phyloP scores from a whole-genome alignment of 2,329 filamentous ascomycete species.

The Epichloe bromicola region DNA sequence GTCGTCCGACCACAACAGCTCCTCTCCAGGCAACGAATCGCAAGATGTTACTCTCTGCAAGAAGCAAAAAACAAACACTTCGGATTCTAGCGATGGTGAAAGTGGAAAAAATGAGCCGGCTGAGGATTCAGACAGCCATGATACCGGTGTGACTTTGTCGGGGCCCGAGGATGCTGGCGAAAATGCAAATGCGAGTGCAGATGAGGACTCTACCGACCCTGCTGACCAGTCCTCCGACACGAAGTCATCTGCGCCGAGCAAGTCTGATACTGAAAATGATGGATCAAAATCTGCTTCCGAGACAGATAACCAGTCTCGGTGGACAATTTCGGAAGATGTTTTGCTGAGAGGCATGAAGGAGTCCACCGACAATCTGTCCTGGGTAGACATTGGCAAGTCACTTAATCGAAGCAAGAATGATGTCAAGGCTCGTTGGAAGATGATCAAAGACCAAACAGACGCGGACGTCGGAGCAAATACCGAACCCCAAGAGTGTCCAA shows the following conservation, averaged over 20 bases:
- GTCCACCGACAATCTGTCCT: conserved; percentile 13
- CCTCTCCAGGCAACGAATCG: neutral
- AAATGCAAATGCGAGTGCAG: no score
- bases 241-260: no score
- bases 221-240: no score
- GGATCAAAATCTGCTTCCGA: neutral
- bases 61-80: neutral
- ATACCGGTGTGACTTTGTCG: no score
- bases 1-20: neutral
- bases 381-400: conserved; percentile 17
- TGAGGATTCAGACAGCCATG: neutral
- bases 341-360: conserved; percentile 23
- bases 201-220: no score
- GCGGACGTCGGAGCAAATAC: no score
- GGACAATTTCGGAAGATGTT: conserved; percentile 23
- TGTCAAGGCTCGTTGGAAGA: conserved; percentile 19
- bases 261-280: neutral
- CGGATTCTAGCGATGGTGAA: neutral
- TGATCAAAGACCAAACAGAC: conserved; percentile 14
- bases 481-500: neutral
- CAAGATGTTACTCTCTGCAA: neutral
- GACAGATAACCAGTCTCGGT: conserved; percentile 6
- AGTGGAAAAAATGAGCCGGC: neutral
- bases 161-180: no score
- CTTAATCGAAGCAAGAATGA: conserved; percentile 18